Base-by-base conservation (phyloP, 2,329 filamentous ascomycete genomes). In the Xylaria sp. region DNA sequence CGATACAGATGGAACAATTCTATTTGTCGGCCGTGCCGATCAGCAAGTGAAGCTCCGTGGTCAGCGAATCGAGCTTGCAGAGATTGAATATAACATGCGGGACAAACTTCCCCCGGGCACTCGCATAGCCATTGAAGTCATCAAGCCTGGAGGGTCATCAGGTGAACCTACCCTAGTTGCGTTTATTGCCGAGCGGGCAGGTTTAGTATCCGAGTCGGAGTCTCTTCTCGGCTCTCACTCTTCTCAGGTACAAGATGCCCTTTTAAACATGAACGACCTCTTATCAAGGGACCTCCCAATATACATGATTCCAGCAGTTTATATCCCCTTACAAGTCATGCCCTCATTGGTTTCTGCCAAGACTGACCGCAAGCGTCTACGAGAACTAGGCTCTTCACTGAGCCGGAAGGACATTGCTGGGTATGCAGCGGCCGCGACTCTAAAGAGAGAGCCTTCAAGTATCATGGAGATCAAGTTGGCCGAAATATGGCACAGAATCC, bases 21-120 rank as follows among this genome's bases (percentile, higher is more conserved):
- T 84, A 9, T 89, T 87, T 66, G 80, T 89, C 44, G 88, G 89
- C 17, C 83, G 90, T 55, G 89, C 88, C 70, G 90, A 92, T 72
- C 85, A 85, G n/a, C 89, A 90, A 75, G 85, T 90, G 61, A 92
- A 92, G 77, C 79, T 92, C 31, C 82, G 84, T 11, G 92, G 91
- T 29, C 89, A 87, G 69, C 81, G 89, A 61, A 85, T 90, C 58
- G 91, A 89, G 77, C 81, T 89, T 22, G 81, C 82, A 0, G 84
- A 86, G 69, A 84, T 86, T 6, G 84, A 86, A 69, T 81, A 83
- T 62, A 81, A 85, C 66, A 80, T 85, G 63, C 77, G 79, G 13
- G 76, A 78, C n/a, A 80, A 80, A 27, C 74, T 86, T 36, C 82
- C 83, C 0, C 63, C 75, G 0, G 78, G 78, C 1, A 79, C 81